Percentiles rank a stretch among this genome's conserved stretches.
Conservation (phyloP, 257 asterid genomes). For the Nicotiana attenuata region DNA sequence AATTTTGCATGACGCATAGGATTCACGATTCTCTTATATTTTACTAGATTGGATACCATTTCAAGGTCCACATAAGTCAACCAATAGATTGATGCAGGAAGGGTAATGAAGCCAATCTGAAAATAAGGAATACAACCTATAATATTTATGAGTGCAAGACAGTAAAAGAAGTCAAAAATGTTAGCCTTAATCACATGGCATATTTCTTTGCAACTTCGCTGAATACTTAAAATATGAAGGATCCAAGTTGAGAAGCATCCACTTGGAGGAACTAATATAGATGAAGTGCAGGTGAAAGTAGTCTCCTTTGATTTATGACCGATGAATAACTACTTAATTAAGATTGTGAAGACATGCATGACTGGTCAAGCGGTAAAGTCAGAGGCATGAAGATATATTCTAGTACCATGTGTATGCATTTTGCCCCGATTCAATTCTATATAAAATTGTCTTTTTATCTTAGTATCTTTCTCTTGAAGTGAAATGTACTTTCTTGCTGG, state of each 20-base stretch:
- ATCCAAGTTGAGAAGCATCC: constrained; percentile 1
- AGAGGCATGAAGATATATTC: neutral
- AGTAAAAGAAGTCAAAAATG: neutral
- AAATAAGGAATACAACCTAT: neutral
- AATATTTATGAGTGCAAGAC: neutral
- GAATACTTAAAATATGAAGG: neutral
- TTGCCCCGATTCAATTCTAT: neutral
- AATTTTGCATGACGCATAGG: neutral
- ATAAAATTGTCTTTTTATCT: neutral
- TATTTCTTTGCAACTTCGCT: constrained; percentile 4
- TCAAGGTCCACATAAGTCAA: neutral
- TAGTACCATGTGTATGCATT: neutral
- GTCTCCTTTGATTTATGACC: neutral
- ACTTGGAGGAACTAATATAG: neutral
- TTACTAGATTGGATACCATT: neutral
- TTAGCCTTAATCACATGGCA: neutral
- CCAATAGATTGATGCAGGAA: neutral
- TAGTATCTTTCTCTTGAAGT: neutral
- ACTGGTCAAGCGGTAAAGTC: neutral
- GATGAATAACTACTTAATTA: neutral
- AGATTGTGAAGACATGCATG: neutral
- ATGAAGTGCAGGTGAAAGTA: neutral
- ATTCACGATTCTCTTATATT: neutral
- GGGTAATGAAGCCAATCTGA: neutral
- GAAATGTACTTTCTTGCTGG: neutral